Evolutionary conservation across 495 filamentous ascomycete genomes (phyloP), one percentile per base, ranked within the genome.

Genomic region (Penicillium maclennaniae): DNA sequence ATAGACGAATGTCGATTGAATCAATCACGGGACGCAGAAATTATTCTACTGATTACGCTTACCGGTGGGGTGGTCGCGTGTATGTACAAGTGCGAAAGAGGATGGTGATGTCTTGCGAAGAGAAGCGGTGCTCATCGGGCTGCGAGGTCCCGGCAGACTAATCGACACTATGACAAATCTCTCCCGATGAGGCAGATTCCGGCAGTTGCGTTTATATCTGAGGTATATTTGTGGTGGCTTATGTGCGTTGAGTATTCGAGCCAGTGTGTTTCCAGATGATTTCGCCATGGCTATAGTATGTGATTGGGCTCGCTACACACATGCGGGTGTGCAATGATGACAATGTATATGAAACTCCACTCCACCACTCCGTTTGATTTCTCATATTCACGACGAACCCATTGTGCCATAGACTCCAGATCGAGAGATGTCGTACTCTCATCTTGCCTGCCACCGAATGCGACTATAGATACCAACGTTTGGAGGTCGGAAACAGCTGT

Each of bases 21-120:
- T 91, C 82, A 44, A 92, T 74, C 26, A 93, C 73, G 8, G 88
- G 88, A 10, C 87, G 83, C 44, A 92, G 74, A 65, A 91, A 91
- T 46, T 86, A 91, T 51, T 87, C 78, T 41, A 75, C 64, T 10
- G 78, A 80, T 66, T 91, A 88, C 82, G 49, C 87, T 28, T 83
- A 79, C 47, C 91, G 73, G 27, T 85, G 76, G 44, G 79, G 74
- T 19, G 82, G 83, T 58, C 80, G 79, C 47, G 84, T 89, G 63
- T 92, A 87, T 38, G 85, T 82, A 59, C 78, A 82, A 26, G 83
- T 72, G 23, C 84, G 79, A 69, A 92, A 91, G 53, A 79, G 56
- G 28, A 75, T 53, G 6, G 63, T 65, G 38, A 79, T 59, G n/a
- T 76, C 67, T 17, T 17, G 69, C 60, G 59, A 84, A 83, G 0